Evolutionary conservation across 805 yeast genomes (phyloP).

Genomic region (Candida ponderosae): DNA sequence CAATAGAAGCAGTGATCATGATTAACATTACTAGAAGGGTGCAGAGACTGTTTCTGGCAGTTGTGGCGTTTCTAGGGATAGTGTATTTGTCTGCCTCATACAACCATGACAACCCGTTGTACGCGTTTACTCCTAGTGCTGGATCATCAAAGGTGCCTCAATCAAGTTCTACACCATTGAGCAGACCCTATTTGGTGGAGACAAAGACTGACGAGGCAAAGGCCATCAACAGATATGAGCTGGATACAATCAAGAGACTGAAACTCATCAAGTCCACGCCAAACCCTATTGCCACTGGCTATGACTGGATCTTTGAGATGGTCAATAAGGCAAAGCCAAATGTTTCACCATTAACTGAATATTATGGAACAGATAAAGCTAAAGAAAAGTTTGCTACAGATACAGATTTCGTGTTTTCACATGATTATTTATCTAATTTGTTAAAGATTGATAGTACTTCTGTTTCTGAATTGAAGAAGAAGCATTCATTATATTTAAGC

Average conservation of each 20-base stretch:
- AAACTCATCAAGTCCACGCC: neutral
- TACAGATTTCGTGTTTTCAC: conserved; percentile 33
- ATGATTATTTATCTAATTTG: conserved; percentile 35
- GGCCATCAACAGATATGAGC: neutral
- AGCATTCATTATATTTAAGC: conserved; percentile 29
- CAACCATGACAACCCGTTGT: neutral
- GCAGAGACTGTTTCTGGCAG: neutral
- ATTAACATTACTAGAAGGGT: neutral
- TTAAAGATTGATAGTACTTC: conserved; percentile 31
- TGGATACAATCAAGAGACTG: neutral
- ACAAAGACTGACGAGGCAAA: neutral
- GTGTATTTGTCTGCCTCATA: neutral
- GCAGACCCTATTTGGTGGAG: too few relatives aligned
- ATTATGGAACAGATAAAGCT: conserved; percentile 32
- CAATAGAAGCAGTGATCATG: too few relatives aligned
- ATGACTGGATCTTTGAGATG: conserved; percentile 15
- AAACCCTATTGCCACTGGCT: conserved; percentile 6
- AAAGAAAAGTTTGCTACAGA: conserved; percentile 33
- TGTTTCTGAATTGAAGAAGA: conserved; percentile 24
- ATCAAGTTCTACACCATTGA: too few relatives aligned
- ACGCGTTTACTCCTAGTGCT: too few relatives aligned
- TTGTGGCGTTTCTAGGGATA: neutral
- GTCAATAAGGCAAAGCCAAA: conserved; percentile 28
- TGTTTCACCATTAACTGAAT: conserved; percentile 34
- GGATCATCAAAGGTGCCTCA: too few relatives aligned